These are phyloP conservation scores for Lizonia empirigonia DNA, from an alignment of 2,329 filamentous ascomycete species.

Conservation along the genomic window DNA sequence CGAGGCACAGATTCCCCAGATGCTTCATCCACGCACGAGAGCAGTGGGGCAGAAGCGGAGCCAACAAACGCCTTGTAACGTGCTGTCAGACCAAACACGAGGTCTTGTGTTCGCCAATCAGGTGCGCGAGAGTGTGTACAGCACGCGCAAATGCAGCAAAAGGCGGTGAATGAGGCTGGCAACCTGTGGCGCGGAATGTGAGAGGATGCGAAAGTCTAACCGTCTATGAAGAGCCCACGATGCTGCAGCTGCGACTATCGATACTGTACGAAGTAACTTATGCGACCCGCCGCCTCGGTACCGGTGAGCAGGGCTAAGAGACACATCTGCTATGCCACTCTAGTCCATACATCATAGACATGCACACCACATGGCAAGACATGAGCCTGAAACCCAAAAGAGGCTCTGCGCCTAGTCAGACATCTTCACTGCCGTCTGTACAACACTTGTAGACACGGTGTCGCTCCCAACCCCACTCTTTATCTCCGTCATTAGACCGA, in stretches of 20 bases:
- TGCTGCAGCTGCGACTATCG: slow-evolving; percentile 9
- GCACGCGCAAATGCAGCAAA: slow-evolving; percentile 13
- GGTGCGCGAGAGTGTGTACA: background rate
- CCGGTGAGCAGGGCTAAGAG: background rate
- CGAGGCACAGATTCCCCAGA: slow-evolving; percentile 31
- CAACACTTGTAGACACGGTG: no score
- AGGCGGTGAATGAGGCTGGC: slow-evolving; percentile 24
- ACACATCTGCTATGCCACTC: background rate
- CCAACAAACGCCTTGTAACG: slow-evolving; percentile 7
- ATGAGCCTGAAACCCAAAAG: no score
- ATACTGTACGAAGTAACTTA: no score
- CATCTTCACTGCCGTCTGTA: no score
- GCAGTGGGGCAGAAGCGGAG: slow-evolving; percentile 20
- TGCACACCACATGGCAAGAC: background rate
- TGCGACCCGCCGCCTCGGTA: slow-evolving; percentile 11
- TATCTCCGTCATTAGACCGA: no score
- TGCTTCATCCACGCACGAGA: slow-evolving; percentile 25
- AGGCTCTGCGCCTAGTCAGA: no score
- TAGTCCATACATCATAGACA: slow-evolving; percentile 11
- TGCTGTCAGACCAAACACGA: slow-evolving; percentile 7
- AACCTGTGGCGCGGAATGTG: slow-evolving; percentile 15
- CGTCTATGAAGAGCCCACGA: background rate
- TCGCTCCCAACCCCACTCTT: background rate
- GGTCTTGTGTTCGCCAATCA: slow-evolving; percentile 9
- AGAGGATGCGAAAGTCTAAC: slow-evolving; percentile 10